A percentile compares a stretch with the other conserved stretches of the same genome.
Conservation (phyloP, 148 eudicot species). For the Silene latifolia region DNA sequence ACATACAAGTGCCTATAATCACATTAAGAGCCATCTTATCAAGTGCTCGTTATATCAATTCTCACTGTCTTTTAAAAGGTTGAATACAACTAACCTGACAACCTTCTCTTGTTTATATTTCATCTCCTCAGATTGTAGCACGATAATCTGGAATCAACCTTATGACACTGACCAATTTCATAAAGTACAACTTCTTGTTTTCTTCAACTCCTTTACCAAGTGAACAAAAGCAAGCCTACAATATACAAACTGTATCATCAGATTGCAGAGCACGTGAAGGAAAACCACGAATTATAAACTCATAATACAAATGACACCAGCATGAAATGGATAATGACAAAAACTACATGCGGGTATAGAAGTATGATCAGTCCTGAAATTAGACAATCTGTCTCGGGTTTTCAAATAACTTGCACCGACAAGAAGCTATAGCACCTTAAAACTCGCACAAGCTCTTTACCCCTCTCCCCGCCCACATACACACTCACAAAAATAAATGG, state of each 20-base stretch:
- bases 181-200: constrained; percentile 7
- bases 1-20: background rate
- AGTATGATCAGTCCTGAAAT: too few relatives aligned
- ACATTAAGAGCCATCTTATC: too few relatives aligned
- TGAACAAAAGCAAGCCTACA: constrained; percentile 6
- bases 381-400: too few relatives aligned
- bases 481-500: too few relatives aligned
- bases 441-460: too few relatives aligned
- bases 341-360: background rate
- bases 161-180: background rate
- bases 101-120: constrained; percentile 31
- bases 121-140: constrained; percentile 19
- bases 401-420: too few relatives aligned
- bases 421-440: too few relatives aligned
- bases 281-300: background rate
- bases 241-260: background rate
- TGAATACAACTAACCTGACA: constrained; percentile 27
- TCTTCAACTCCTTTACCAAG: constrained; percentile 4
- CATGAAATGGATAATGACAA: background rate
- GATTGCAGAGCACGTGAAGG: background rate
- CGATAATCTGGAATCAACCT: background rate
- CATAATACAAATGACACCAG: background rate
- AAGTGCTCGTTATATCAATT: background rate
- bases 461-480: too few relatives aligned
- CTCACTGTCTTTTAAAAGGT: background rate